Percentiles rank a stretch among this genome's conserved stretches.
Evolutionary conservation across 352 stramenopile species (phyloP).

Genomic region (Phytophthora tubulina): DNA sequence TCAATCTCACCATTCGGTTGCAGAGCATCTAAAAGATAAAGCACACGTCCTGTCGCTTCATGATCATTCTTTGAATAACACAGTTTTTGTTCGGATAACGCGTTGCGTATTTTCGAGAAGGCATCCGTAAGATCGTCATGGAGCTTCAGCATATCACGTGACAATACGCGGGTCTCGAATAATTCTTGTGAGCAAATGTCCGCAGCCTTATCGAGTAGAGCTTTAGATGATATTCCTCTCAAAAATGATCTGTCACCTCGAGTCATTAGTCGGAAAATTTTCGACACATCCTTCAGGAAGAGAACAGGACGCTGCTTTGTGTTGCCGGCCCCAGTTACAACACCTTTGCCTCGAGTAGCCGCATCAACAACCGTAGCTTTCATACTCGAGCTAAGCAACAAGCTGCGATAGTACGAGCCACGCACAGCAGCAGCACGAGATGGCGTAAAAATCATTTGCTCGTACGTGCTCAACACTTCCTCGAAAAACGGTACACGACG

Average conservation of each 20-base stretch:
- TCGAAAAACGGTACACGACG: conserved; percentile 33
- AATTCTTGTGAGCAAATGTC: conserved; percentile 34
- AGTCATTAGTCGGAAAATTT: too few relatives aligned
- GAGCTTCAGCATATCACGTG: conserved; percentile 41
- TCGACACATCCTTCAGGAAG: too few relatives aligned
- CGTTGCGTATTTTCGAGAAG: conserved; percentile 41
- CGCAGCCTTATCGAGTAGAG: conserved; percentile 25
- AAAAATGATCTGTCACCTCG: conserved; percentile 17
- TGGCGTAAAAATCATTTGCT: conserved; percentile 34
- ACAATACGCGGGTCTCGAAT: conserved; percentile 40
- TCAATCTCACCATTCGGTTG: too few relatives aligned
- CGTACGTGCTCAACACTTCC: conserved; percentile 32
- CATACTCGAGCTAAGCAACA: neutral
- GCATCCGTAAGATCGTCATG: conserved; percentile 40
- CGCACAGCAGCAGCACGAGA: conserved; percentile 19
- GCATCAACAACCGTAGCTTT: too few relatives aligned
- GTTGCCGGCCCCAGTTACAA: too few relatives aligned
- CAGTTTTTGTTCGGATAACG: too few relatives aligned
- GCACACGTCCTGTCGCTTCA: too few relatives aligned
- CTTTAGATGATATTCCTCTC: conserved; percentile 11
- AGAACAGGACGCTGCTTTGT: too few relatives aligned
- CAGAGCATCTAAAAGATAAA: too few relatives aligned
- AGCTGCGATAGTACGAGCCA: conserved; percentile 35
- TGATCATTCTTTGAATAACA: too few relatives aligned
- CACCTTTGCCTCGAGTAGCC: too few relatives aligned